Evolutionary conservation across 805 yeast genomes (phyloP).

Genomic region (Cyberlindnera subsufficiens): DNA sequence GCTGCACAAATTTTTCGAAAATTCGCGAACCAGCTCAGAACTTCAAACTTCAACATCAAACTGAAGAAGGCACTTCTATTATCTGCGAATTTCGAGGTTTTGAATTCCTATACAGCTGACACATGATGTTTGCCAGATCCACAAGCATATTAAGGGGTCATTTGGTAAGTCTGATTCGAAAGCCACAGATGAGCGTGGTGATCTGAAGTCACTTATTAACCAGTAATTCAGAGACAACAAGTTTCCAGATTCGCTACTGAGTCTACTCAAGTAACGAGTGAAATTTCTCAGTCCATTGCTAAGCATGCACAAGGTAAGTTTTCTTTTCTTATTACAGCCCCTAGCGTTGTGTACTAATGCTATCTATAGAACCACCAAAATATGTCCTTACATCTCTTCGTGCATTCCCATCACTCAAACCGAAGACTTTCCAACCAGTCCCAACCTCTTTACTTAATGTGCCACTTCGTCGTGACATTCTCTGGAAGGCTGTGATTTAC

Average conservation of each 20-base stretch:
- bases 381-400: slow-evolving; percentile 75
- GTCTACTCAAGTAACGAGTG: slow-evolving; percentile 4
- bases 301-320: slow-evolving; percentile 18
- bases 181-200: not conserved
- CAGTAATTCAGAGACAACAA: slow-evolving; percentile 12
- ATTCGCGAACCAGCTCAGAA: too few species aligned
- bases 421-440: slow-evolving; percentile 69
- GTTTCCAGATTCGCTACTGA: slow-evolving; percentile 20
- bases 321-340: too few species aligned
- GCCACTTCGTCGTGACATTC: slow-evolving; percentile 82
- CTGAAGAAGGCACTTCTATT: not conserved
- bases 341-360: slow-evolving; percentile 9
- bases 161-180: slow-evolving; percentile 4
- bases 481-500: slow-evolving; percentile 91
- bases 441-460: slow-evolving; percentile 62
- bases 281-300: not conserved
- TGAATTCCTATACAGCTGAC: not conserved
- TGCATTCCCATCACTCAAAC: slow-evolving; percentile 87
- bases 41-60: too few species aligned
- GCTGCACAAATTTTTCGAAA: too few species aligned
- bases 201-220: slow-evolving; percentile 4
- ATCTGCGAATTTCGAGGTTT: not conserved
- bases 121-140: slow-evolving; percentile 7
- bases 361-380: slow-evolving; percentile 44
- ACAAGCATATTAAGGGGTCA: slow-evolving; percentile 3